Conservation (phyloP, 179 eudicot species). For the Camellia oleifera region DNA sequence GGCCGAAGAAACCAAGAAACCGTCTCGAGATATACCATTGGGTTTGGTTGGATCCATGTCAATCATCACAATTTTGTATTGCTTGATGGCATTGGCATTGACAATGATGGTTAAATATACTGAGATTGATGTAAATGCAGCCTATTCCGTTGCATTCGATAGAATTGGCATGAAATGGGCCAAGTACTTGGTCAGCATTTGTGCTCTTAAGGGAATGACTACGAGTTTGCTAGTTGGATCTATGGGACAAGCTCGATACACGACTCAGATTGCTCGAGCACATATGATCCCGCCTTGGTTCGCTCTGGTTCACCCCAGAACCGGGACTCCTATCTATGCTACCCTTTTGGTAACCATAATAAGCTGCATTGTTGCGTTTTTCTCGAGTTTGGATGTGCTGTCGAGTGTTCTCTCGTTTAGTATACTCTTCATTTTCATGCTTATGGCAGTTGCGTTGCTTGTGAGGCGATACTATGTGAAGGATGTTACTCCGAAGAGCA, state of each 20-base stretch:
- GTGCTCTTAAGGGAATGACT: conserved; percentile 89
- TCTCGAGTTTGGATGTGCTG: conserved; percentile 80
- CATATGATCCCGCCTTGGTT: conserved; percentile 96
- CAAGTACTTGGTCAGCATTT: conserved; percentile 66
- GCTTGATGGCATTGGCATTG: conserved; percentile 75
- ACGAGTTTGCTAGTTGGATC: conserved; percentile 82
- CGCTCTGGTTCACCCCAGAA: conserved; percentile 78
- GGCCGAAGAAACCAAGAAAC: conserved; percentile 87
- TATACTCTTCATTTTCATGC: conserved; percentile 85
- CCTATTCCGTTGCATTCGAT: conserved; percentile 69
- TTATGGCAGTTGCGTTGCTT: conserved; percentile 86
- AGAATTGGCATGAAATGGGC: conserved; percentile 87
- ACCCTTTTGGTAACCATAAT: conserved; percentile 57
- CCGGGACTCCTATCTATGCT: conserved; percentile 79
- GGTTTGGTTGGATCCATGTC: conserved; percentile 91
- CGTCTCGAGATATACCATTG: conserved; percentile 71
- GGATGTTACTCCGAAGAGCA: conserved; percentile 45
- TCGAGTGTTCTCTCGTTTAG: conserved; percentile 81
- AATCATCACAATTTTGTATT: conserved; percentile 62
- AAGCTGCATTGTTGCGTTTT: conserved; percentile 67
- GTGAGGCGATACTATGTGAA: conserved; percentile 82
- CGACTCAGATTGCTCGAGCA: conserved; percentile 87
- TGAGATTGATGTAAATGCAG: conserved; percentile 77
- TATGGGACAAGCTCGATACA: conserved; percentile 85
- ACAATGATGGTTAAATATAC: conserved; percentile 77